Base-by-base conservation (phyloP, 306 rosid species). In the Carpinus fangiana region DNA sequence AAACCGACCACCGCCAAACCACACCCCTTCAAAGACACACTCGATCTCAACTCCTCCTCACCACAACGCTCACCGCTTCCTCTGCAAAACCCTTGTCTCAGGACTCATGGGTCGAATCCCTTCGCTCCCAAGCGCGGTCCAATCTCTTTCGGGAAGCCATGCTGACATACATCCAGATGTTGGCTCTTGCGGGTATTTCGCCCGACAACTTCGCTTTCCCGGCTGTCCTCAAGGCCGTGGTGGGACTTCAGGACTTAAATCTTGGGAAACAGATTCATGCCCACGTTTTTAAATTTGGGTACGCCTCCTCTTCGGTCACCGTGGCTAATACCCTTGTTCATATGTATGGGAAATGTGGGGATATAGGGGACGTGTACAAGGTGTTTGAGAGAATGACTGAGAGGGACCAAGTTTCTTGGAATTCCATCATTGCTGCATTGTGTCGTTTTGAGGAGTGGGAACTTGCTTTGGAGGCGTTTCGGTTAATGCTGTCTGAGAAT, bases 191-290 rank as follows among this genome's bases (percentile, higher is more conserved):
- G 23, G 84, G 83, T 28, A 48, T 73, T 1, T 26, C 77, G 0
- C 98, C 93, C 16, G 96, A 93, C 89, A 91, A 87, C 72, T 93
- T 88, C 59, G 90, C 91, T 59, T 91, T 93, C 84, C 98, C 98
- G n/a, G 91, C 98, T 12, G 82, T 84, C 73, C 87, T 93, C 2
- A 93, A 91, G 77, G 85, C 96, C 31, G 81, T 70, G 14, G 76
- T 86, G n/a, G 87, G 82, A 5, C 73, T 87, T 46, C 87, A 79
- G 72, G 93, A 91, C 89, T 86, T 91, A 71, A 53, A 10, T 47
- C 73, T 93, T 28, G 94, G 90, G 1, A 85, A 75, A 26, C 98
- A 91, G 78, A 26, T 89, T 18, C 98, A 93, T 65, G 61, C 88
- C 76, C 96, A 91, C 45, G 90, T 84, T 55, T 78, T 88, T 68